phyloP scores from a whole-genome alignment of 768 basidiomycete genomes.

The Tubosaeta brunneosetosa region DNA sequence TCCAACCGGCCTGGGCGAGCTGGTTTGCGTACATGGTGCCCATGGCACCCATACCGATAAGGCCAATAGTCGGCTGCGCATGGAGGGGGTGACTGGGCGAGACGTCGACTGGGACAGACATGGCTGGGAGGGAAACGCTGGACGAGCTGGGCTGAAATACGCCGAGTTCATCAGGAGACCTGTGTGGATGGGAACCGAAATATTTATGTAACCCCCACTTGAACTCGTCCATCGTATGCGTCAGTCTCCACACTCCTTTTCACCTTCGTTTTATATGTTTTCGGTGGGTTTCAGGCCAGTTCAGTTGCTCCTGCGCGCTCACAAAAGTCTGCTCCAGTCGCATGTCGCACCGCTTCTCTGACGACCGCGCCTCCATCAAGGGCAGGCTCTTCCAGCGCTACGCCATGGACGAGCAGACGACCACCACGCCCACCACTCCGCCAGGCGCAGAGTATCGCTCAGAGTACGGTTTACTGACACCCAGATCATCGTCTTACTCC shows the following conservation, averaged over 20 bases:
- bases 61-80: constrained; percentile 74
- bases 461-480: constrained; percentile 12
- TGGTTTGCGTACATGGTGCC: constrained; percentile 85
- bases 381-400: constrained; percentile 11
- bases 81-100: constrained; percentile 34
- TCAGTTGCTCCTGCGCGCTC: too few species aligned
- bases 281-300: too few species aligned
- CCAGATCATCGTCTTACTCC: constrained; percentile 9
- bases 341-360: neutral
- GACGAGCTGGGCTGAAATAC: neutral
- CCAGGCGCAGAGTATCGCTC: constrained; percentile 11
- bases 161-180: neutral
- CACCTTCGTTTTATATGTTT: too few species aligned
- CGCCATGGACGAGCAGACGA: neutral
- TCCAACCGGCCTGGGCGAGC: constrained; percentile 80
- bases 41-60: constrained; percentile 99
- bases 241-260: constrained; percentile 6
- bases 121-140: neutral
- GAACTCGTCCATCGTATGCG: neutral
- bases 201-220: neutral
- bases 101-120: constrained; percentile 22
- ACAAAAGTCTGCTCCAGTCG: too few species aligned
- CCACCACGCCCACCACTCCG: constrained; percentile 22
- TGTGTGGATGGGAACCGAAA: neutral
- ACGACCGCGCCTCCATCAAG: constrained; percentile 9